Evolutionary conservation across 2,329 filamentous ascomycete genomes (phyloP), one percentile per base, ranked within the genome.

Genomic region (Epichloe hybrida): DNA sequence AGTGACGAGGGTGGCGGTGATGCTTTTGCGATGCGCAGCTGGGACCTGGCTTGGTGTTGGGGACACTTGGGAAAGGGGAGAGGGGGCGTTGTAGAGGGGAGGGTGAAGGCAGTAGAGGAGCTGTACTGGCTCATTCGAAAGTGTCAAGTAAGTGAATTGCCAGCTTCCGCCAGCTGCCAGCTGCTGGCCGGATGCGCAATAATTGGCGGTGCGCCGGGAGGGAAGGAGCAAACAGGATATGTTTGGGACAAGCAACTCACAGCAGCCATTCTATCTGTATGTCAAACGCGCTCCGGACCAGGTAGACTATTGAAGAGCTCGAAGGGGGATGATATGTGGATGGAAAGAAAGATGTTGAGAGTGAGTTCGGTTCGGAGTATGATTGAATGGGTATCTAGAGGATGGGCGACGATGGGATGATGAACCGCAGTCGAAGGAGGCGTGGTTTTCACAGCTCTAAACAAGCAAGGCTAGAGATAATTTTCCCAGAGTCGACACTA

Each of bases 241-340:
- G 23, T 48, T 53, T 41, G 47, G 45, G 50, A 45, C 50, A 44
- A 50, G 54, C 51, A 52, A 69, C 67, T 67, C 64, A 69, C 67
- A 65, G 67, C 64, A 66, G 67, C 67, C 67, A 69, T 69, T 66
- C 66, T 69, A 64, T 64, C 61, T 58, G 57, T 58, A 57, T 61
- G 61, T 59, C 59, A 54, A 52, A 54, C 53, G 55, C 52, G 56
- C 53, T 55, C 53, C 46, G 49, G 49, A 46, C 46, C 38, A 45
- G 49, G 12, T 38, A 43, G 44, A 52, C 49, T 15, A 48, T 45
- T 49, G 50, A n/a, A 52, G 50, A 37, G 35, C 35, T 50, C 46
- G 4, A 43, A 48, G 37, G 17, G 39, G 42, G 45, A 49, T 48
- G 42, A 40, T 38, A 36, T 49, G 40, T 48, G 34, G 27, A 38